Conservation (phyloP, 108 stramenopile species). For the Cyclostephanos tholiformis region DNA sequence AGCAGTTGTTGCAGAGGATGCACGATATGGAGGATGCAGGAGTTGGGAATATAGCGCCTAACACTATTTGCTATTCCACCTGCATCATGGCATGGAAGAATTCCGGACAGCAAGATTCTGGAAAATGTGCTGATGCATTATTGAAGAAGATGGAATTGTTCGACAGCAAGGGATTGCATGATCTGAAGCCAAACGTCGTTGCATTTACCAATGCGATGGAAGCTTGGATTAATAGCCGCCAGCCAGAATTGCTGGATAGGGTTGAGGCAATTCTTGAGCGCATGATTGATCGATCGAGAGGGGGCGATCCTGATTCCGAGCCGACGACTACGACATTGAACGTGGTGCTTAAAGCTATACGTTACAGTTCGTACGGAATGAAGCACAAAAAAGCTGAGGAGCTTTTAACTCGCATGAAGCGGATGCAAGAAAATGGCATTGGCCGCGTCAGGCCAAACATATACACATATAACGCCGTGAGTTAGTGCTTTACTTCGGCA, state of each 20-base stretch:
- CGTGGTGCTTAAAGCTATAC: constrained; percentile 41
- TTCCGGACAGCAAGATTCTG: constrained; percentile 53
- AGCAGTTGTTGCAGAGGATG: constrained; percentile 59
- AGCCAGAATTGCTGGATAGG: constrained; percentile 38
- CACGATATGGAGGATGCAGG: constrained; percentile 42
- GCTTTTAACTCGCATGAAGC: constrained; percentile 56
- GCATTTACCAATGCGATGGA: constrained; percentile 64
- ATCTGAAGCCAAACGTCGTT: constrained; percentile 59
- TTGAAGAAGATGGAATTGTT: constrained; percentile 58
- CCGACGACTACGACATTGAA: constrained; percentile 48
- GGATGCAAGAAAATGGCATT: constrained; percentile 29
- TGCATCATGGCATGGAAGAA: constrained; percentile 72
- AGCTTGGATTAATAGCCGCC: constrained; percentile 56
- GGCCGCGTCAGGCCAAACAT: constrained; percentile 34
- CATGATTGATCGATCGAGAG: constrained; percentile 39
- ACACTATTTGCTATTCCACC: constrained; percentile 65
- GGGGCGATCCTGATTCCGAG: constrained; percentile 34
- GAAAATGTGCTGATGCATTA: constrained; percentile 47
- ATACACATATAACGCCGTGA: constrained; percentile 49
- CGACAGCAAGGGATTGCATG: constrained; percentile 29
- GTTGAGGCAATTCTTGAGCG: constrained; percentile 41
- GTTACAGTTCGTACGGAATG: constrained; percentile 24
- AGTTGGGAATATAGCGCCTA: constrained; percentile 46
- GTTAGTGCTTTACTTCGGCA: background rate
- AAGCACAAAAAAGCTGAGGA: constrained; percentile 52